phyloP scores from a whole-genome alignment of 177 flowering plant species.

The Vitis hybrid region DNA sequence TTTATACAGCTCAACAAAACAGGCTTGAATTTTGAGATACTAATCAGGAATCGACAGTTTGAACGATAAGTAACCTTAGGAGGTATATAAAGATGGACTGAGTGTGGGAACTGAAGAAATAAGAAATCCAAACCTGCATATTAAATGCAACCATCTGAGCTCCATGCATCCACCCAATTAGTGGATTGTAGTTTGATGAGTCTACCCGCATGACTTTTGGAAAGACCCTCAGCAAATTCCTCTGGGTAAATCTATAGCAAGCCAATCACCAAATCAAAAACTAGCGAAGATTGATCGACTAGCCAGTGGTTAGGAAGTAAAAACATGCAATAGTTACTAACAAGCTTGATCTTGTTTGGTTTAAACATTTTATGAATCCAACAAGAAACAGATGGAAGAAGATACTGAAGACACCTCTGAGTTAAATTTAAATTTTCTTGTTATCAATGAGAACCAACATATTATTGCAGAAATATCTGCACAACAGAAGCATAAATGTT shows the following conservation, averaged over 20 bases:
- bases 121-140: constrained; percentile 4
- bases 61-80: too few species aligned
- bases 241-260: constrained; percentile 9
- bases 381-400: background rate
- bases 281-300: background rate
- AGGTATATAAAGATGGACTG: too few species aligned
- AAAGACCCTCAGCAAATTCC: constrained; percentile 8
- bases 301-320: background rate
- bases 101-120: background rate
- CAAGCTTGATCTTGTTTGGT: background rate
- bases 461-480: too few species aligned
- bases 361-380: background rate
- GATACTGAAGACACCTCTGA: background rate
- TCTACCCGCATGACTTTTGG: constrained; percentile 12
- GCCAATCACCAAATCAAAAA: background rate
- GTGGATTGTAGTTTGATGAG: constrained; percentile 14
- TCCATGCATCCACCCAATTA: constrained; percentile 19
- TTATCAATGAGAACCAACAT: background rate
- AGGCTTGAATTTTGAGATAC: too few species aligned
- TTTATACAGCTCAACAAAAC: too few species aligned
- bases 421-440: background rate
- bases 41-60: too few species aligned
- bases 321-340: background rate
- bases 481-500: too few species aligned
- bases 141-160: constrained; percentile 2